These are phyloP conservation scores for Aspergillus thermomutatus DNA, from an alignment of 2,329 filamentous ascomycete genomes.

Conservation along the genomic window DNA sequence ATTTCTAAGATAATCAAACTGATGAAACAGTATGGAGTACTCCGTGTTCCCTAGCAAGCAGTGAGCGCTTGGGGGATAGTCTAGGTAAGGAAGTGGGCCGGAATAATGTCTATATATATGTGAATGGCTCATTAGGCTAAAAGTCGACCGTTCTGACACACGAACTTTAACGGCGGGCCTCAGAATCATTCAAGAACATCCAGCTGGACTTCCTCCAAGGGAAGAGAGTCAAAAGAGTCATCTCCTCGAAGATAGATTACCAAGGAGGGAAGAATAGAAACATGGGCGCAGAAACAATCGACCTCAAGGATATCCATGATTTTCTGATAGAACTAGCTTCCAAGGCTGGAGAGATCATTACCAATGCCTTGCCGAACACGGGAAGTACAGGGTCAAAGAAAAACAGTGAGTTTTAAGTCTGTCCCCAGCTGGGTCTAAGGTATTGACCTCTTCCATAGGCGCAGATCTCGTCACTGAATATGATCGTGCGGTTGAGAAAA, in stretches of 20 bases:
- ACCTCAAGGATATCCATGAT: slow-evolving; percentile 41
- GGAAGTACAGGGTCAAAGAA: slow-evolving; percentile 42
- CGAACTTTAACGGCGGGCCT: not conserved
- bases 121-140: not conserved
- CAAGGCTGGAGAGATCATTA: slow-evolving; percentile 43
- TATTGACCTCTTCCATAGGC: slow-evolving; percentile 32
- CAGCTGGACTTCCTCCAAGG: not conserved
- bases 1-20: not conserved
- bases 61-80: not conserved
- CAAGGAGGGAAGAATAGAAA: not conserved
- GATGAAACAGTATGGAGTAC: not conserved
- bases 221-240: not conserved
- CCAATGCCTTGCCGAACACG: slow-evolving; percentile 38
- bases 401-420: slow-evolving; percentile 36
- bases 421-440: not conserved
- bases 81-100: not conserved
- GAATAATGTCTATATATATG: not conserved
- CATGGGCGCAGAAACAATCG: slow-evolving; percentile 8
- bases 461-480: slow-evolving; percentile 64
- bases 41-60: not conserved
- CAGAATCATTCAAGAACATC: not conserved
- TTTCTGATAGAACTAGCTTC: slow-evolving; percentile 38
- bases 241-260: not conserved
- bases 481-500: slow-evolving; percentile 58
- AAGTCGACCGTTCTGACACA: not conserved